Evolutionary conservation across 2,329 filamentous ascomycete genomes (phyloP).

Genomic region (Penicillium sp.): DNA sequence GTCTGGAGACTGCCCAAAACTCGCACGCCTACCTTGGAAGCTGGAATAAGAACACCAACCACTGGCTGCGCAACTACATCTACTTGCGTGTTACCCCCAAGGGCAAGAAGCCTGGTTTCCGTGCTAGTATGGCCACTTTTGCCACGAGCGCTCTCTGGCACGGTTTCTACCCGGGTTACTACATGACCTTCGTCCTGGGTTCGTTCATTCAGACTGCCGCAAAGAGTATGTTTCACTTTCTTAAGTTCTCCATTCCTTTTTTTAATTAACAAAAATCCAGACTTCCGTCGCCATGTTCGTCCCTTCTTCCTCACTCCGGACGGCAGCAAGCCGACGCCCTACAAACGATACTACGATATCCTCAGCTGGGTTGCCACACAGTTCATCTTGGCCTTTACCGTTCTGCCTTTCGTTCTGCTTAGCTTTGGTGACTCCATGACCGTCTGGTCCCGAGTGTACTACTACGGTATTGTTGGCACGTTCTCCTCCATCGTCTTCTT

Average conservation of each 20-base stretch:
- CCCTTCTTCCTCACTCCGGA: constrained; percentile 87
- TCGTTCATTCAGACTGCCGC: constrained; percentile 89
- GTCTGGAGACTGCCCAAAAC: constrained; percentile 88
- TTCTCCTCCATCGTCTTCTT: constrained; percentile 69
- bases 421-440: constrained; percentile 66
- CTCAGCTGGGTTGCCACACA: constrained; percentile 74
- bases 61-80: constrained; percentile 93
- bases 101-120: constrained; percentile 94
- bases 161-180: constrained; percentile 96
- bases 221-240: constrained; percentile 68
- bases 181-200: constrained; percentile 82
- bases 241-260: not conserved
- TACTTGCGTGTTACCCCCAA: constrained; percentile 93
- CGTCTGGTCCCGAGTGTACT: constrained; percentile 85
- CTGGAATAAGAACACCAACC: constrained; percentile 99
- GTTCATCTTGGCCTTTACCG: constrained; percentile 76
- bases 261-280: constrained; percentile 46
- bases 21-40: constrained; percentile 84
- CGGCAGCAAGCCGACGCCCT: constrained; percentile 63
- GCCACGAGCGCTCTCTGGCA: constrained; percentile 96
- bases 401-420: constrained; percentile 81
- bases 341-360: constrained; percentile 85
- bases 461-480: constrained; percentile 74
- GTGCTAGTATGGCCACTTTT: constrained; percentile 91
- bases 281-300: constrained; percentile 82